phyloP scores from a whole-genome alignment of 305 asterid species.

The Rubia balearica region DNA sequence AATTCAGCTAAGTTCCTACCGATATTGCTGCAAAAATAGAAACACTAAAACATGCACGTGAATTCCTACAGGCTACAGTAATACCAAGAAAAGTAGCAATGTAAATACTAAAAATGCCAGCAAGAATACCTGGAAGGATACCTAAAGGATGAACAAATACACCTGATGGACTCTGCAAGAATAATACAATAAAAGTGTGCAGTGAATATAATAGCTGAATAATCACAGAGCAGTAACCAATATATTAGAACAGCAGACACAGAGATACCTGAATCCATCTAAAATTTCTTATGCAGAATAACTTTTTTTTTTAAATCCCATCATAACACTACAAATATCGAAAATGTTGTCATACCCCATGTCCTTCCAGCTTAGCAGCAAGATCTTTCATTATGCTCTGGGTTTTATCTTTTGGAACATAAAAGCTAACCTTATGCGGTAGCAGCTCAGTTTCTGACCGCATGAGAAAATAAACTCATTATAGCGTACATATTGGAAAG shows the following conservation, averaged over 20 bases:
- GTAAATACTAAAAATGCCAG: conserved; percentile 79
- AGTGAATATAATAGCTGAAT: conserved; percentile 14
- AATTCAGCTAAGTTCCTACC: too few species aligned
- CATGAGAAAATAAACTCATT: conserved; percentile 26
- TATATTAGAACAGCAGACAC: neutral
- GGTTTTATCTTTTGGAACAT: conserved; percentile 75
- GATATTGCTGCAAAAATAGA: too few species aligned
- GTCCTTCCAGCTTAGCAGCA: conserved; percentile 41
- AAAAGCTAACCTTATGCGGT: conserved; percentile 91
- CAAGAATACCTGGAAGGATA: conserved; percentile 80
- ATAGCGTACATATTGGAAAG: conserved; percentile 19
- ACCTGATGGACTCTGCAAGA: conserved; percentile 61
- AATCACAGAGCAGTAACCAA: conserved; percentile 20
- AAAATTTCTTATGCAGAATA: neutral
- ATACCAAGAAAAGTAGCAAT: conserved; percentile 88
- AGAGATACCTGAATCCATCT: neutral
- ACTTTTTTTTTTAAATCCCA: neutral
- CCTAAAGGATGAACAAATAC: conserved; percentile 75
- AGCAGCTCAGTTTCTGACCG: conserved; percentile 98
- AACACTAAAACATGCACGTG: too few species aligned
- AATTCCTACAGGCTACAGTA: conserved; percentile 15
- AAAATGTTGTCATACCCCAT: conserved; percentile 58
- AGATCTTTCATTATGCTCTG: conserved; percentile 54
- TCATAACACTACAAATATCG: conserved; percentile 5
- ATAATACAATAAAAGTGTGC: conserved; percentile 6